Evolutionary conservation across 2,329 filamentous ascomycete species (phyloP).

Genomic region (Ilyonectria destructans): DNA sequence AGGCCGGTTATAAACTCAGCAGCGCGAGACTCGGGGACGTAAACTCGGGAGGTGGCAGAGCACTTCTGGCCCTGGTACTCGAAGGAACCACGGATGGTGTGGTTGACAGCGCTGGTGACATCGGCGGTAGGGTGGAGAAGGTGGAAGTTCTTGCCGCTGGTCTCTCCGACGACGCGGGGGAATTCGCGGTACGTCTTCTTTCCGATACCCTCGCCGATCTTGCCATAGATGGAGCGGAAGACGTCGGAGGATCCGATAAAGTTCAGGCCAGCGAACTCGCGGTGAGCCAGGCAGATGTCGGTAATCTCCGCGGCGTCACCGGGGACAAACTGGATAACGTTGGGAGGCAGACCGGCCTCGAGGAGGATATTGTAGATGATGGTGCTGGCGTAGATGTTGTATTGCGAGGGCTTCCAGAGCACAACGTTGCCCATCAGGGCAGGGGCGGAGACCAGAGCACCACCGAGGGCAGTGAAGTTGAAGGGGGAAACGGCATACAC

Average conservation of each 20-base stretch:
- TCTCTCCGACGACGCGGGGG: slow-evolving; percentile 91
- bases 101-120: slow-evolving; percentile 83
- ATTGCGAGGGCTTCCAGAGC: slow-evolving; percentile 94
- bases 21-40: slow-evolving; percentile 84
- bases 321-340: slow-evolving; percentile 94
- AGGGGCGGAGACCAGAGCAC: slow-evolving; percentile 86
- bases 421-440: slow-evolving; percentile 95
- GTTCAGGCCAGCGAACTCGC: slow-evolving; percentile 90
- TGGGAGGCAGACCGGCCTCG: slow-evolving; percentile 89
- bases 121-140: slow-evolving; percentile 85
- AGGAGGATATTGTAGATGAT: slow-evolving; percentile 91
- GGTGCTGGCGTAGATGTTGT: slow-evolving; percentile 89
- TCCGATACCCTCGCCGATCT: slow-evolving; percentile 86
- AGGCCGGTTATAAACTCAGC: slow-evolving; percentile 79
- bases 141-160: slow-evolving; percentile 95
- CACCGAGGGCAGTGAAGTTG: slow-evolving; percentile 96
- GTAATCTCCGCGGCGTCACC: slow-evolving; percentile 90
- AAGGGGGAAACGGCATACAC: slow-evolving; percentile 95
- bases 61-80: slow-evolving; percentile 96
- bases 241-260: slow-evolving; percentile 95
- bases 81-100: slow-evolving; percentile 89
- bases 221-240: slow-evolving; percentile 89
- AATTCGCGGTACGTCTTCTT: slow-evolving; percentile 88
- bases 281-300: slow-evolving; percentile 81
- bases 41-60: slow-evolving; percentile 85